Conservation (phyloP, 345 rosid genomes). For the Melaleuca quinquenervia region DNA sequence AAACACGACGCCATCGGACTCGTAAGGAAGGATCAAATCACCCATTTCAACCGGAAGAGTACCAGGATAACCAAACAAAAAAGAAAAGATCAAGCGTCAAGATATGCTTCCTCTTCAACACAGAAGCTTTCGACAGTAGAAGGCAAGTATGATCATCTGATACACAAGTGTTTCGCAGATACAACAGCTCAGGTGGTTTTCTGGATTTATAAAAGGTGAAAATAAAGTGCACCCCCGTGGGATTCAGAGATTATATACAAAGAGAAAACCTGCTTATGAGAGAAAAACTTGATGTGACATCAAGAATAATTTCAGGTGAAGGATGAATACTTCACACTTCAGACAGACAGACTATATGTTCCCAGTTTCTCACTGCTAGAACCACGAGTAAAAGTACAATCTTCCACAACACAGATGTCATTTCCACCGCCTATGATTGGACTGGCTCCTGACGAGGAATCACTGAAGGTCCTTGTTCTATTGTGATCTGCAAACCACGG, state of each 20-base stretch:
- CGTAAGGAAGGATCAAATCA: not conserved
- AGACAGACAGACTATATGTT: not conserved
- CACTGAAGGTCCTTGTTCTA: constrained; percentile 45
- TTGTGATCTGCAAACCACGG: constrained; percentile 60
- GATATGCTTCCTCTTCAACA: not conserved
- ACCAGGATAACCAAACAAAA: not conserved
- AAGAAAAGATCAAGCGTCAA: not conserved
- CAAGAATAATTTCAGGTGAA: not conserved
- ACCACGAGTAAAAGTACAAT: not conserved
- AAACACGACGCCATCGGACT: not conserved
- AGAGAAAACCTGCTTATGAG: not conserved
- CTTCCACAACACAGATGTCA: not conserved
- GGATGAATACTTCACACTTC: not conserved
- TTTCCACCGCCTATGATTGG: constrained; percentile 2
- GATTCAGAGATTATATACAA: not conserved
- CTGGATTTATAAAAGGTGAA: not conserved
- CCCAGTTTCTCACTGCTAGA: not conserved
- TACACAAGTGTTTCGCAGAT: not conserved
- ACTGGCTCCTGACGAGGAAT: constrained; percentile 36
- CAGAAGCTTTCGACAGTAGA: not conserved
- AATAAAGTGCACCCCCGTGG: not conserved
- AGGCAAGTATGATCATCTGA: not conserved
- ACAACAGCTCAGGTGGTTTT: not conserved
- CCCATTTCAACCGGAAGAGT: not conserved
- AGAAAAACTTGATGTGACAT: not conserved